These are phyloP conservation scores for Aquilaria sinensis DNA, from an alignment of 345 rosid species.

Conservation along the genomic window DNA sequence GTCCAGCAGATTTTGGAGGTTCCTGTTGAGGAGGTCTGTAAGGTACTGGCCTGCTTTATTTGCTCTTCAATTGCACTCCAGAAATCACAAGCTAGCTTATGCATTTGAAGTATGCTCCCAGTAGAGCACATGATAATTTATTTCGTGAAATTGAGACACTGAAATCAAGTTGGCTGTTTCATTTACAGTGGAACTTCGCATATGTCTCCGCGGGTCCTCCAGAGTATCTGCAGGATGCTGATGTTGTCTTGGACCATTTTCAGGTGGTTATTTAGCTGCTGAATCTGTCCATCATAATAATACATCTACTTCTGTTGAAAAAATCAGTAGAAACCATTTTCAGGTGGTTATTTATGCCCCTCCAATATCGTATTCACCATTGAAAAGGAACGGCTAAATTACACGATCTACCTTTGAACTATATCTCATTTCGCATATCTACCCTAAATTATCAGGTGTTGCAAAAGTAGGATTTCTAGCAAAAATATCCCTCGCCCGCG, in stretches of 20 bases:
- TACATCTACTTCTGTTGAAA: background rate
- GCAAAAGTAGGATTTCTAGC: no score
- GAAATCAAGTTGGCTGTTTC: no score
- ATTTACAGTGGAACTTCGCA: constrained; percentile 78
- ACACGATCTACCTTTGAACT: no score
- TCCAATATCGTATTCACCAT: no score
- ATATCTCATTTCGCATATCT: no score
- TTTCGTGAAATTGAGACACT: no score
- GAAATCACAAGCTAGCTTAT: background rate
- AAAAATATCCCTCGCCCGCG: no score
- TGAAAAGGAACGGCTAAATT: no score
- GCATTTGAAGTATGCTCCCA: background rate
- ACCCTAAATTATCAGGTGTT: no score
- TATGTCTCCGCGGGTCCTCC: constrained; percentile 82
- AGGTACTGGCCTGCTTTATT: constrained; percentile 33
- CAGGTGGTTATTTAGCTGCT: constrained; percentile 37
- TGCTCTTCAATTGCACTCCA: background rate
- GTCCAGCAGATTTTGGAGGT: constrained; percentile 74
- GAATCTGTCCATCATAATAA: background rate
- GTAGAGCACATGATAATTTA: no score
- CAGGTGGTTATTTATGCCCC: no score
- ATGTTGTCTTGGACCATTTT: constrained; percentile 61
- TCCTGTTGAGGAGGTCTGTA: constrained; percentile 77
- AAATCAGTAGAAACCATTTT: no score
- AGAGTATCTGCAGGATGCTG: constrained; percentile 74